These are phyloP conservation scores for Pinus taeda DNA, from an alignment of 75 land plant genomes.

Conservation along the genomic window DNA sequence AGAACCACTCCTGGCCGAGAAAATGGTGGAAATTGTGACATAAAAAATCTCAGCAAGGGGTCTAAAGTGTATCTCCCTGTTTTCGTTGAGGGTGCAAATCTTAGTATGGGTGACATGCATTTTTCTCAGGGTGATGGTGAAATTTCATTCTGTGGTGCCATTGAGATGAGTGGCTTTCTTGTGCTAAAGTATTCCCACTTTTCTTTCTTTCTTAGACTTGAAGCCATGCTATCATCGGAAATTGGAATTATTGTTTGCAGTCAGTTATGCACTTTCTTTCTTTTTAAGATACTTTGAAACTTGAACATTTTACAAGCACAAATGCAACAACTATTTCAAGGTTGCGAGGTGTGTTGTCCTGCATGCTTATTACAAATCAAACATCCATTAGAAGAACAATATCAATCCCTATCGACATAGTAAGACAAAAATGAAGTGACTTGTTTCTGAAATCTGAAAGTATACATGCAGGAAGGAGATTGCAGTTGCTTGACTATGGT, in stretches of 20 bases:
- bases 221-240: background rate
- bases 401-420: background rate
- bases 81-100: constrained; percentile 22
- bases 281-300: background rate
- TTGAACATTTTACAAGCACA: background rate
- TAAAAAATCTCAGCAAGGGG: constrained; percentile 25
- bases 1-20: constrained; percentile 22
- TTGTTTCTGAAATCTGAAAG: background rate
- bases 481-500: background rate
- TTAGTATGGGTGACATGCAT: constrained; percentile 28
- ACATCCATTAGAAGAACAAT: background rate
- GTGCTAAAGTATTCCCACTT: constrained; percentile 8
- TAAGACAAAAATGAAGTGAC: background rate
- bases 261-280: background rate
- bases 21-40: constrained; percentile 25
- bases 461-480: background rate
- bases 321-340: background rate
- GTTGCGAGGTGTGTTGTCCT: too few species aligned
- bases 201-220: background rate
- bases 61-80: constrained; percentile 18
- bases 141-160: constrained; percentile 20
- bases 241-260: background rate
- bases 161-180: constrained; percentile 24
- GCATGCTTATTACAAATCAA: background rate
- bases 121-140: constrained; percentile 24